Evolutionary conservation across 257 asterid species (phyloP).

Genomic region (Gentiana dahurica): DNA sequence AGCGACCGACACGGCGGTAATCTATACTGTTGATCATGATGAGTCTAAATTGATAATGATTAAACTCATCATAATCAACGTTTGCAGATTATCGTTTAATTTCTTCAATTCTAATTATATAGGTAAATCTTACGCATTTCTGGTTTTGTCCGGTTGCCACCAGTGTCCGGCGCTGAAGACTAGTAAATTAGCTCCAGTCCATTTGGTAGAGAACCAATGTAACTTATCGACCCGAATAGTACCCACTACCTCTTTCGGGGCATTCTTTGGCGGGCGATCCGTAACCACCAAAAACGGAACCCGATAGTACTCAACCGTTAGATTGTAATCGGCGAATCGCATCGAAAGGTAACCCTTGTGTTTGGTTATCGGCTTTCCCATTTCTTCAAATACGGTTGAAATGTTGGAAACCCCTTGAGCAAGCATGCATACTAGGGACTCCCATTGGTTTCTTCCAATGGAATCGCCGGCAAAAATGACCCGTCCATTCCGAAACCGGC

Average conservation of each 20-base stretch:
- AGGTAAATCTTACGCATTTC: conserved; percentile 30
- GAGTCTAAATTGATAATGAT: no score
- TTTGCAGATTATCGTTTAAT: no score
- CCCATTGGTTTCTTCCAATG: conserved; percentile 96
- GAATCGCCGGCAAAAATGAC: conserved; percentile 92
- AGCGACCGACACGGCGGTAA: no score
- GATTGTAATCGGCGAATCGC: conserved; percentile 63
- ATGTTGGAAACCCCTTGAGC: conserved; percentile 53
- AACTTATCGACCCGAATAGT: conserved; percentile 54
- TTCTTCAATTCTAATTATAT: no score
- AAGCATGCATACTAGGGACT: conserved; percentile 79
- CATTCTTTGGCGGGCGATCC: conserved; percentile 43
- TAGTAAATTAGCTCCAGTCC: conserved; percentile 65
- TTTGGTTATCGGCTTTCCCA: conserved; percentile 76
- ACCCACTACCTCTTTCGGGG: conserved; percentile 50
- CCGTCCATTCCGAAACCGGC: conserved; percentile 39
- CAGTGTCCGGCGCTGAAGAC: conserved; percentile 84
- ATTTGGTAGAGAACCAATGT: conserved; percentile 64
- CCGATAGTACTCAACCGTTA: conserved; percentile 76
- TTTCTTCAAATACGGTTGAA: conserved; percentile 49
- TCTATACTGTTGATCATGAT: no score
- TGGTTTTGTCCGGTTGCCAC: conserved; percentile 85
- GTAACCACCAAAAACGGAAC: conserved; percentile 58
- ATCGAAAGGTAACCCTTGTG: conserved; percentile 80
- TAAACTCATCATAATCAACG: no score